Evolutionary conservation across 306 rosid genomes (phyloP), one percentile per base, ranked within the genome.

Genomic region (Cucurbita moschata): DNA sequence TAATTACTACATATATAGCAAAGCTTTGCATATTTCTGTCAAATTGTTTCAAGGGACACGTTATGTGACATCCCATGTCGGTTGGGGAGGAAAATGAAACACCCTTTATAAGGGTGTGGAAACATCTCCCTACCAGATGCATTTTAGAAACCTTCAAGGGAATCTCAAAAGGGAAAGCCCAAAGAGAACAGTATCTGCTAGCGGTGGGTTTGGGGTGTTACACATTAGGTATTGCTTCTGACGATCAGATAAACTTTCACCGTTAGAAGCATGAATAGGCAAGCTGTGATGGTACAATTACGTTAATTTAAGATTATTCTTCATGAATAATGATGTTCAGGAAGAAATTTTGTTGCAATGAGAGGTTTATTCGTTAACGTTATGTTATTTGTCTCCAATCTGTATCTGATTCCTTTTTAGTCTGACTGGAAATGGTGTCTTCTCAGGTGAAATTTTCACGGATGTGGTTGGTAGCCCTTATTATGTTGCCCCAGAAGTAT

Each of bases 391-490:
- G 53, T 13, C 1, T 68, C n/a, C 43, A 59, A 8, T 67, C 79
- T 19, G 55, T 37, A 39, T 37, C 13, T 2, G 2, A 4, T 54
- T 21, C 18, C 16, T 39, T 46, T 39, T 4, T 10, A n/a, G 40
- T 73, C 47, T 54, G 53, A 42, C 44, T 21, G 43, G 40, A 73
- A 58, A 57, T 26, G 12, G 46, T 76, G 70, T 81, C 37, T 47
- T 84, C 77, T 64, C 87, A 91, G 97, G 97, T 73, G 97, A 91
- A 84, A 86, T 83, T 37, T 94, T 91, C 77, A 85, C 87, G 13
- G 97, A 94, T 78, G 92, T 94, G 72, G 97, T 91, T 77, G 99
- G 99, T 11, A 94, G 99, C 79, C 99, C 99, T n/a, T 94, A 94
- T 81, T 94, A 94, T 56, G 99, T 94, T 52, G 99, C 99, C 46